Percentiles rank a stretch among this genome's conserved stretches.
These are phyloP conservation scores for Yamadazyma olivae DNA, from an alignment of 805 yeast genomes.

Conservation along the genomic window DNA sequence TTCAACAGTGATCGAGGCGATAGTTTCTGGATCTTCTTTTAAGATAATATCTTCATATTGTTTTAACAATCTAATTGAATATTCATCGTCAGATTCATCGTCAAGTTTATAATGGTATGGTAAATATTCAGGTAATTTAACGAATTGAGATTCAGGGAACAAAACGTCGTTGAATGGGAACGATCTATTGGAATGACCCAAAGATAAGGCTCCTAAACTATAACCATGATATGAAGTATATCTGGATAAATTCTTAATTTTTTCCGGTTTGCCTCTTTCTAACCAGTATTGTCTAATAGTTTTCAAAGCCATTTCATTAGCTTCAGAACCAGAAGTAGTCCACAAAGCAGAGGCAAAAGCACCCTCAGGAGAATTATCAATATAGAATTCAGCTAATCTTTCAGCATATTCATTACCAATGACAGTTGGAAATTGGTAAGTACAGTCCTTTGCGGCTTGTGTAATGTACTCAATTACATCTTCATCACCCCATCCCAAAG, in stretches of 20 bases:
- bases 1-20: constrained; percentile 24
- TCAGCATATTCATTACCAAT: constrained; percentile 23
- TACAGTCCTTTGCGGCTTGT: constrained; percentile 19
- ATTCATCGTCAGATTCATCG: constrained; percentile 19
- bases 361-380: constrained; percentile 40
- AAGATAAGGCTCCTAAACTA: constrained; percentile 24
- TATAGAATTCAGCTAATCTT: constrained; percentile 22
- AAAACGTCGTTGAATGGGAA: constrained; percentile 20
- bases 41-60: constrained; percentile 21
- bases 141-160: constrained; percentile 15
- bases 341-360: constrained; percentile 42
- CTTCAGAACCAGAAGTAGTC: constrained; percentile 31
- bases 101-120: constrained; percentile 28
- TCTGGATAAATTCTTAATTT: constrained; percentile 22
- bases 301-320: constrained; percentile 27
- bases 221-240: constrained; percentile 27
- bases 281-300: constrained; percentile 23
- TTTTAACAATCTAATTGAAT: constrained; percentile 19
- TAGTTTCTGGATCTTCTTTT: constrained; percentile 25
- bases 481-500: constrained; percentile 30
- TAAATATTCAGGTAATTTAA: constrained; percentile 20
- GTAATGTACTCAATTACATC: constrained; percentile 17
- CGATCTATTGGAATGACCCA: constrained; percentile 18
- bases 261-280: constrained; percentile 22
- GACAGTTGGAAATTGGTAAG: constrained; percentile 23